phyloP scores from a whole-genome alignment of 768 basidiomycete genomes.

The Obba rivulosa region DNA sequence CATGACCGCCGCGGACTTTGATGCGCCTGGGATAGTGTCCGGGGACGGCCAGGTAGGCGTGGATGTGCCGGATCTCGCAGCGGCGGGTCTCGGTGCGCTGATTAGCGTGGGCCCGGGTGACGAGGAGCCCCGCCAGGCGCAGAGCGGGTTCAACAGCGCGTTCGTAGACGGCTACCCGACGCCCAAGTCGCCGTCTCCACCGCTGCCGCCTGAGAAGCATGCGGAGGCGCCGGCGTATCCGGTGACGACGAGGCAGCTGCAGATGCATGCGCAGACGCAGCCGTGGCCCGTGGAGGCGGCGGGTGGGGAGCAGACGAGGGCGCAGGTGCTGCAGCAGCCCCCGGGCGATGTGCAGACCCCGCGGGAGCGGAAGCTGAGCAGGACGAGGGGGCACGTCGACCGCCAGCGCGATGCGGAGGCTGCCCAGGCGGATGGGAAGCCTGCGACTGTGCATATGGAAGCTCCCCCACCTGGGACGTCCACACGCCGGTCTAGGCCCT shows the following conservation, averaged over 20 bases:
- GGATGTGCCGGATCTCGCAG: not conserved
- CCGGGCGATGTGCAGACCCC: not conserved
- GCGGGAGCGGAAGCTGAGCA: not conserved
- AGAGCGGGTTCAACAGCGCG: conserved; percentile 6
- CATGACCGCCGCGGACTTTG: conserved; percentile 26
- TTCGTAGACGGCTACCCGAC: conserved; percentile 18
- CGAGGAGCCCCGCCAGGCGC: not conserved
- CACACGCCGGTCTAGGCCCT: conserved; percentile 12
- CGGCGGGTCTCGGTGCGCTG: not conserved
- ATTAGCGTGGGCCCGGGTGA: not conserved
- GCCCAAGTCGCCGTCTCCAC: conserved; percentile 14
- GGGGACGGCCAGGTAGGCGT: not conserved
- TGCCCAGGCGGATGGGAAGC: too few relatives aligned
- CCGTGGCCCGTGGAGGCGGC: too few relatives aligned
- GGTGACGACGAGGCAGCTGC: not conserved
- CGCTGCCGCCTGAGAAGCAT: conserved; percentile 1
- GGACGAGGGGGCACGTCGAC: not conserved
- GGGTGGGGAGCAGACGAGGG: not conserved
- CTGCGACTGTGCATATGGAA: too few relatives aligned
- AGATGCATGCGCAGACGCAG: not conserved
- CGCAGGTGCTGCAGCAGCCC: not conserved
- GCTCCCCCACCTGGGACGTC: too few relatives aligned
- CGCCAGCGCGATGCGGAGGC: not conserved
- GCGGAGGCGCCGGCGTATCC: not conserved
- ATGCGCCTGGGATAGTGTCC: not conserved